Evolutionary conservation across 2,329 filamentous ascomycete genomes (phyloP).

Genomic region (Trichocomaceae sp.): DNA sequence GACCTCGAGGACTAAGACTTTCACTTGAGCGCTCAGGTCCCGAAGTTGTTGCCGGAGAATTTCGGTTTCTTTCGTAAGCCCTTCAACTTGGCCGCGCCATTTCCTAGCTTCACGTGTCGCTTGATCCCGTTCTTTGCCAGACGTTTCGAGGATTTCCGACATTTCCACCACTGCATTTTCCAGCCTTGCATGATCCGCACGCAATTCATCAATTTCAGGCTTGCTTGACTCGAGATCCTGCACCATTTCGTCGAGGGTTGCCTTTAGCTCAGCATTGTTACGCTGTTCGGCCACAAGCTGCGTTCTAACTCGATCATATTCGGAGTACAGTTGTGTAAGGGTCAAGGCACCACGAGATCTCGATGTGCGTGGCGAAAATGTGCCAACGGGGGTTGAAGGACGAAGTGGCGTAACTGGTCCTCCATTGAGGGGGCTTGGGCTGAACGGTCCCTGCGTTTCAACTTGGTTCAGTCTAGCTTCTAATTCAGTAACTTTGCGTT

Average conservation of each 20-base stretch:
- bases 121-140: slow-evolving; percentile 70
- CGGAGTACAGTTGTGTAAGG: slow-evolving; percentile 57
- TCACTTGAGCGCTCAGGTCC: slow-evolving; percentile 83
- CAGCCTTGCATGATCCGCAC: slow-evolving; percentile 71
- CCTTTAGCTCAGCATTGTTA: slow-evolving; percentile 65
- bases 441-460: slow-evolving; percentile 45
- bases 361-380: slow-evolving; percentile 50
- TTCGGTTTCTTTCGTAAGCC: slow-evolving; percentile 58
- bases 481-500: slow-evolving; percentile 58
- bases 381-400: slow-evolving; percentile 42
- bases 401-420: slow-evolving; percentile 45
- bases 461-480: slow-evolving; percentile 58
- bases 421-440: slow-evolving; percentile 47
- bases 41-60: slow-evolving; percentile 81
- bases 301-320: slow-evolving; percentile 58
- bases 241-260: slow-evolving; percentile 79
- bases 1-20: slow-evolving; percentile 81
- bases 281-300: slow-evolving; percentile 67
- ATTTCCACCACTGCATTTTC: slow-evolving; percentile 76
- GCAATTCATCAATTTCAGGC: slow-evolving; percentile 81
- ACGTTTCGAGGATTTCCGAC: slow-evolving; percentile 74
- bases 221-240: slow-evolving; percentile 75
- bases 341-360: slow-evolving; percentile 50
- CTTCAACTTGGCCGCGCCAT: slow-evolving; percentile 65
- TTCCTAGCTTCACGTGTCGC: slow-evolving; percentile 73